Evolutionary conservation across 352 stramenopile genomes (phyloP).

Genomic region (Pythium periplocum): DNA sequence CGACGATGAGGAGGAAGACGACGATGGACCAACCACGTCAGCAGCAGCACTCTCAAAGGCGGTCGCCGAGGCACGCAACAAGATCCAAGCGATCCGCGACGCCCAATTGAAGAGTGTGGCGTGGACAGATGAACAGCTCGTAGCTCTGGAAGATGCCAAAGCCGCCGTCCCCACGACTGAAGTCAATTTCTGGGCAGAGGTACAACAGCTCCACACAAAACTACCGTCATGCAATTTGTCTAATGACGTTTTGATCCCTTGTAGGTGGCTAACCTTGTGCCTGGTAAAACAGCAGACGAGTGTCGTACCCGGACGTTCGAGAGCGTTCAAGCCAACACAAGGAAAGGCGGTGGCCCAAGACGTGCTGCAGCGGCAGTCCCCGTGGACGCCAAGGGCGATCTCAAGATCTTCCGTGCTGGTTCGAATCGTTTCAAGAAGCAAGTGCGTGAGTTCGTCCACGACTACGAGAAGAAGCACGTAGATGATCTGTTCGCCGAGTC

Average conservation of each 20-base stretch:
- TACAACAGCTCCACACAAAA: slow-evolving; percentile 3
- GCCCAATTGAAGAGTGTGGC: slow-evolving; percentile 19
- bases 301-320: slow-evolving; percentile 62
- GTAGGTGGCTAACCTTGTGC: slow-evolving; percentile 32
- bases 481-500: slow-evolving; percentile 58
- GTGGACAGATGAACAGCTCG: slow-evolving; percentile 46
- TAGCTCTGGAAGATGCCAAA: slow-evolving; percentile 51
- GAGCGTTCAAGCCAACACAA: slow-evolving; percentile 32
- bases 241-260: not conserved
- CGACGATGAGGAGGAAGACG: no score
- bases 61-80: slow-evolving; percentile 2
- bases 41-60: not conserved
- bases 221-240: not conserved
- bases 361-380: slow-evolving; percentile 8
- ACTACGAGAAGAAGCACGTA: slow-evolving; percentile 72
- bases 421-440: slow-evolving; percentile 83
- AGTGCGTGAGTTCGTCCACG: slow-evolving; percentile 70
- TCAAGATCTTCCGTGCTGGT: slow-evolving; percentile 58
- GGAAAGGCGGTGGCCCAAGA: slow-evolving; percentile 1
- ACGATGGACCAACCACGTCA: not conserved
- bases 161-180: slow-evolving; percentile 54
- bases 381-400: slow-evolving; percentile 3
- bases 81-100: slow-evolving; percentile 22
- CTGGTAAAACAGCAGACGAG: slow-evolving; percentile 51
- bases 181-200: slow-evolving; percentile 62